Conservation (phyloP, 768 basidiomycete species). For the Strobilomyces confusus region DNA sequence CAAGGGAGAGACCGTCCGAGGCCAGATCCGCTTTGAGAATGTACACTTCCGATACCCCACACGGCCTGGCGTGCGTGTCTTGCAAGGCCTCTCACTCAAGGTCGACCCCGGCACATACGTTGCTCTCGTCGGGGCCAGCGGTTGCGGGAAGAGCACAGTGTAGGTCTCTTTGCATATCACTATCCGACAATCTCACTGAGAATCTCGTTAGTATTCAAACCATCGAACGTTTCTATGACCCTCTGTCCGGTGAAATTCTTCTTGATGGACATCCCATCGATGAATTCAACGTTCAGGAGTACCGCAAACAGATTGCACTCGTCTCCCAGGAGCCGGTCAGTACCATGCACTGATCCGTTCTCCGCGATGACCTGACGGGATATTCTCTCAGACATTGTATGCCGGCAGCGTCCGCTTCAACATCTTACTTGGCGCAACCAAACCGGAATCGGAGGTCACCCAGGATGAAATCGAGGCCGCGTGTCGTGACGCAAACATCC, state of each 20-base stretch:
- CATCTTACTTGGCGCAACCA: no score
- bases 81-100: slow-evolving; percentile 68
- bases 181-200: background rate
- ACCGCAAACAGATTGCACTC: slow-evolving; percentile 64
- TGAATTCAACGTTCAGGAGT: slow-evolving; percentile 78
- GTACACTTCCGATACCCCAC: slow-evolving; percentile 91
- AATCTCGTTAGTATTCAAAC: slow-evolving; percentile 21
- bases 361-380: no score
- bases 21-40: slow-evolving; percentile 73
- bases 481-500: no score
- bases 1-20: slow-evolving; percentile 31
- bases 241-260: slow-evolving; percentile 64
- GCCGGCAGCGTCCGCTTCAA: no score
- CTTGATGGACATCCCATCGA: slow-evolving; percentile 74
- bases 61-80: slow-evolving; percentile 75
- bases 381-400: no score
- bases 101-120: slow-evolving; percentile 53
- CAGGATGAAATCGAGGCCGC: no score
- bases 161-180: slow-evolving; percentile 32
- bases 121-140: no score
- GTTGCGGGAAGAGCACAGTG: slow-evolving; percentile 63
- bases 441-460: no score
- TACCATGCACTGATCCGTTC: background rate
- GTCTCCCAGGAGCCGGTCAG: slow-evolving; percentile 59
- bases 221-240: slow-evolving; percentile 86